These are phyloP conservation scores for Golubevia pallescens DNA, from an alignment of 1,284 basidiomycete species.

Conservation along the genomic window DNA sequence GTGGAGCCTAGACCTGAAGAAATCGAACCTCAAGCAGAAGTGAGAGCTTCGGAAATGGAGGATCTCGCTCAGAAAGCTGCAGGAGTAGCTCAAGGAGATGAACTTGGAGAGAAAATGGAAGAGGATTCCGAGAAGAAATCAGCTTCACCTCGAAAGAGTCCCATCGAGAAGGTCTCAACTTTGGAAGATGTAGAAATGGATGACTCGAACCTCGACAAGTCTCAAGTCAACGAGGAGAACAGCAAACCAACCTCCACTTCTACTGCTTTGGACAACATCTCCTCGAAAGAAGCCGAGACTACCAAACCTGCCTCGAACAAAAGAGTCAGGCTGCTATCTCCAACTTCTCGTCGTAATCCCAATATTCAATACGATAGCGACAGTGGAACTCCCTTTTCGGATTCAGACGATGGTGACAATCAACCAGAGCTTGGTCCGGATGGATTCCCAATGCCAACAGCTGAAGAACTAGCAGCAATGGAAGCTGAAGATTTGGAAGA, in stretches of 20 bases:
- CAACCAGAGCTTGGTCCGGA: constrained; percentile 60
- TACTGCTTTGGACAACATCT: constrained; percentile 26
- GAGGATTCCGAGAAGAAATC: background rate
- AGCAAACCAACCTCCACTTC: background rate
- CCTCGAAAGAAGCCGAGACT: constrained; percentile 20
- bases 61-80: background rate
- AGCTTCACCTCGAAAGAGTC: background rate
- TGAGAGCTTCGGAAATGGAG: background rate
- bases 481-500: constrained; percentile 73
- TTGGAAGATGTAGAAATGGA: background rate
- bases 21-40: background rate
- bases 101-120: background rate
- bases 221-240: background rate
- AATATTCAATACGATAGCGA: constrained; percentile 9
- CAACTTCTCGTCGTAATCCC: background rate
- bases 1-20: background rate
- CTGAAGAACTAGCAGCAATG: constrained; percentile 74
- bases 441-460: constrained; percentile 74
- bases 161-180: too few relatives aligned
- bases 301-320: constrained; percentile 4
- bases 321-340: constrained; percentile 5
- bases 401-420: constrained; percentile 44
- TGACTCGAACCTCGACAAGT: background rate
- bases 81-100: background rate
- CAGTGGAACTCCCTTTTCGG: background rate